Percentiles rank a stretch among this genome's conserved stretches.
phyloP scores from a whole-genome alignment of 1,284 basidiomycete species.

The Trametes versicolor region DNA sequence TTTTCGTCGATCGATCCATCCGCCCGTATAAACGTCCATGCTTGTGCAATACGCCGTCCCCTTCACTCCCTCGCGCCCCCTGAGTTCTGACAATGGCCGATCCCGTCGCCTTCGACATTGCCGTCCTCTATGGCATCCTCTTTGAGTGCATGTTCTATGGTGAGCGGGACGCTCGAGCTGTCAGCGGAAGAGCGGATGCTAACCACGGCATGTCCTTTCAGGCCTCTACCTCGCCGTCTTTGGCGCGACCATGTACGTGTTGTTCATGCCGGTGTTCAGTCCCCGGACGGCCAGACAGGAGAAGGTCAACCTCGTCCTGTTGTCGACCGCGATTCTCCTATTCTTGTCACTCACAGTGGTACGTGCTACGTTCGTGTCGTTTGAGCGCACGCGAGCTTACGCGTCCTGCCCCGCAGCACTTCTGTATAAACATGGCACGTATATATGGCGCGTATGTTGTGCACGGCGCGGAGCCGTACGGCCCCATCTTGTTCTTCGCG shows the following conservation, averaged over 20 bases:
- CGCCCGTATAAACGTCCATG: neutral
- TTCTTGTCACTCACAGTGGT: neutral
- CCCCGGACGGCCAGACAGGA: neutral
- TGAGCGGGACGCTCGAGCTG: neutral
- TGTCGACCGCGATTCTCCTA: neutral
- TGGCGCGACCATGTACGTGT: neutral
- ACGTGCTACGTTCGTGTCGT: neutral
- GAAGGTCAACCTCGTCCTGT: neutral
- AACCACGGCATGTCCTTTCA: neutral
- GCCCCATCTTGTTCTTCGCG: neutral
- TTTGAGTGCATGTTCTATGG: slow-evolving; percentile 1
- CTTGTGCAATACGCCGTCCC: neutral
- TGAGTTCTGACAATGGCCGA: neutral
- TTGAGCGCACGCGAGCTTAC: neutral
- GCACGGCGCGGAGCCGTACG: slow-evolving; percentile 1
- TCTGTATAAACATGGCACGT: neutral
- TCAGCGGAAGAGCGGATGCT: neutral
- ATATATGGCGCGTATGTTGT: neutral
- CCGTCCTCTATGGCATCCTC: neutral
- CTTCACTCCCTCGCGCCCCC: neutral
- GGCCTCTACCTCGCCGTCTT: neutral
- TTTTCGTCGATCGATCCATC: neutral
- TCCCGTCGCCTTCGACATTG: neutral
- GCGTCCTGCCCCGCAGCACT: neutral
- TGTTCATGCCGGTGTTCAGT: neutral